Base-by-base conservation (phyloP, 345 rosid genomes). In the Brassica cretica region DNA sequence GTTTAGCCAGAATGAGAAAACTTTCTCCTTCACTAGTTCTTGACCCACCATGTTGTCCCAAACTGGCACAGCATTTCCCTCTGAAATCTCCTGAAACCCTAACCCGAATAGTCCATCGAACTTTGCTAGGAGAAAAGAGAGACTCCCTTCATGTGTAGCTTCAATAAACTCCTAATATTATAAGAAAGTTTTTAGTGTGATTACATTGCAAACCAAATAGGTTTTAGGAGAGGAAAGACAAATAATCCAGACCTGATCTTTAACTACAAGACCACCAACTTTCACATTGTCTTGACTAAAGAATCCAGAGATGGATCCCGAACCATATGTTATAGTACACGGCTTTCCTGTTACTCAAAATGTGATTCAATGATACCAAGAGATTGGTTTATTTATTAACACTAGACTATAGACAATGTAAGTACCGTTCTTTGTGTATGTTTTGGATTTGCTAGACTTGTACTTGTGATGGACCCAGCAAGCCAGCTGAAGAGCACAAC, bases 51-150 rank as follows among this genome's bases (percentile, higher is more conserved):
- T 90, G 76, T 89, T 89, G 78, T 89, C 86, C 96, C 96, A 93
- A 8, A 86, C 82, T 4, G 96, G 98, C 33, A 83, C 84, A 59
- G 75, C 87, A 80, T 89, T 72, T 70, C 87, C 93, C 2, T 84
- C 94, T 25, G 96, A 86, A 69, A 91, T 86, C 77, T 91, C 94
- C 79, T 85, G 84, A 61, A 90, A 93, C 2, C 98, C 98, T 33
- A 93, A 92, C 12, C 98, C 98, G 2, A 93, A 73, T 24, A 93
- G 82, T 55, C 98, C 98, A 84, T 91, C 98, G 37, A 88, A 93
- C 83, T 86, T 90, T 3, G 89, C 86, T 81, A 89, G 24, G 5
- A 83, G 49, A 80, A 88, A 87, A 15, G 83, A 35, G 44, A 88
- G 84, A 80, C 93, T 86, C 63, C 86, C 83, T 84, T 89, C 93